Conservation (phyloP, 306 rosid species). For the Acacia melanoxylon region DNA sequence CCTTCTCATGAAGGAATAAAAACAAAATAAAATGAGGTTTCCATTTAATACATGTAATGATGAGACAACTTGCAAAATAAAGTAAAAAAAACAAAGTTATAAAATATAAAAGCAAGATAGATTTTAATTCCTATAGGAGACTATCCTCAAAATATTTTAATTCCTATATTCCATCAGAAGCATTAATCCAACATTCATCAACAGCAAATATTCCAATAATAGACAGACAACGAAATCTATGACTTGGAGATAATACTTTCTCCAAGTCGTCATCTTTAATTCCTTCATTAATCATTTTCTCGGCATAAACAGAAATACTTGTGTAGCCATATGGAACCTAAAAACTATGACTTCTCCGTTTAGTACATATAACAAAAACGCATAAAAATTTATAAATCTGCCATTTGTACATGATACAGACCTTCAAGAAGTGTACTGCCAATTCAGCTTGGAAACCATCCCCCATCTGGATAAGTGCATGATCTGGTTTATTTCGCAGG, state of each 20-base stretch:
- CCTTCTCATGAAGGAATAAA: too few species aligned
- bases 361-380: constrained; percentile 5
- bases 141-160: too few species aligned
- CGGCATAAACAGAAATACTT: neutral
- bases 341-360: neutral
- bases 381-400: constrained; percentile 3
- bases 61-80: too few species aligned
- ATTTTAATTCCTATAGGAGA: too few species aligned
- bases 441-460: constrained; percentile 98
- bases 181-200: neutral
- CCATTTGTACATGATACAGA: constrained; percentile 38
- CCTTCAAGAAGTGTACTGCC: constrained; percentile 96
- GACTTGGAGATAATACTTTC: neutral
- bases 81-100: too few species aligned
- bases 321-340: neutral
- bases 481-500: constrained; percentile 94
- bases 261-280: neutral
- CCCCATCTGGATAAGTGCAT: constrained; percentile 96
- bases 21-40: too few species aligned
- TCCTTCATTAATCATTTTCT: neutral
- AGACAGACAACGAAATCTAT: neutral
- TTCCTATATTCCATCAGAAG: neutral
- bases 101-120: too few species aligned
- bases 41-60: too few species aligned
- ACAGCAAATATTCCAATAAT: neutral